Percentiles rank a stretch among this genome's conserved stretches.
Evolutionary conservation across 306 rosid species (phyloP).

Genomic region (Vigna angularis): DNA sequence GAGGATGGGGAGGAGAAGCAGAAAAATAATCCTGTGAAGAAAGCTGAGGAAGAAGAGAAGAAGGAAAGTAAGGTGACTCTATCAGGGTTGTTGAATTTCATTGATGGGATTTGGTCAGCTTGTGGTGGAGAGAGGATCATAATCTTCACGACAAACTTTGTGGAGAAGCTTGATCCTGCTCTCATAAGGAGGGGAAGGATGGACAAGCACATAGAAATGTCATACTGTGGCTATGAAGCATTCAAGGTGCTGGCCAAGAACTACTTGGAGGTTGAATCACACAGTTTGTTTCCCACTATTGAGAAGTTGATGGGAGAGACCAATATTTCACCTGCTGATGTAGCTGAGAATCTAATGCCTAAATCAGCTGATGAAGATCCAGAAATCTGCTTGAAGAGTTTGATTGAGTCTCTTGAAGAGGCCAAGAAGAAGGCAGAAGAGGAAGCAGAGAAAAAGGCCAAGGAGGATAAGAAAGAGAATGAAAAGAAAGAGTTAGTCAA

Average conservation of each 20-base stretch:
- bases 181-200: slow-evolving; percentile 65
- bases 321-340: slow-evolving; percentile 68
- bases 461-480: slow-evolving; percentile 43
- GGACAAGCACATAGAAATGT: slow-evolving; percentile 72
- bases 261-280: slow-evolving; percentile 56
- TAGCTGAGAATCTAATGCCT: slow-evolving; percentile 75
- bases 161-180: slow-evolving; percentile 73
- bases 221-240: slow-evolving; percentile 64
- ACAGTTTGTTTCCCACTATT: slow-evolving; percentile 49
- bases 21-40: slow-evolving; percentile 27
- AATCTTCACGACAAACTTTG: slow-evolving; percentile 67
- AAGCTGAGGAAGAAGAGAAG: slow-evolving; percentile 42
- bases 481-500: background rate
- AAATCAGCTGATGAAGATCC: slow-evolving; percentile 51
- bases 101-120: slow-evolving; percentile 81
- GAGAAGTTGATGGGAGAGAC: slow-evolving; percentile 51
- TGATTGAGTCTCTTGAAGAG: slow-evolving; percentile 48
- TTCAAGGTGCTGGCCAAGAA: slow-evolving; percentile 69
- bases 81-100: slow-evolving; percentile 65
- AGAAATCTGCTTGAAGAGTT: slow-evolving; percentile 48
- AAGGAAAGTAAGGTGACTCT: slow-evolving; percentile 60
- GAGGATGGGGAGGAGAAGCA: background rate
- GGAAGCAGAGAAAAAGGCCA: slow-evolving; percentile 33
- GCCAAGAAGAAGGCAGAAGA: slow-evolving; percentile 14
- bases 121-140: slow-evolving; percentile 70